These are phyloP conservation scores for Pleurotus giganteus DNA, from an alignment of 768 basidiomycete genomes.

Conservation along the genomic window DNA sequence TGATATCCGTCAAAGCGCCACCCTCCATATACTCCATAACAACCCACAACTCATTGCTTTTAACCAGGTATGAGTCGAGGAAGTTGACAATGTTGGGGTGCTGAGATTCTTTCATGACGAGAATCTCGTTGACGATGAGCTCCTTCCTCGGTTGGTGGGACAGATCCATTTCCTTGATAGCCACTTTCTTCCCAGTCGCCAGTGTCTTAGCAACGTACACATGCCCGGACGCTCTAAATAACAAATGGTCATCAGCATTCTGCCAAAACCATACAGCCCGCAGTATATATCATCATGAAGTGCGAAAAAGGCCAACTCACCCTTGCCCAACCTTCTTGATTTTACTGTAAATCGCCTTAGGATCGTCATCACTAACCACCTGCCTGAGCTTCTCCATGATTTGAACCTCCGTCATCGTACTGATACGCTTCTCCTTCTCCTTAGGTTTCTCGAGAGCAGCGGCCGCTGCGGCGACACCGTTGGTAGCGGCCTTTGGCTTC, in stretches of 20 bases:
- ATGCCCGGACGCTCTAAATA: slow-evolving; percentile 86
- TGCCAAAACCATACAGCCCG: background rate
- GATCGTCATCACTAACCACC: slow-evolving; percentile 86
- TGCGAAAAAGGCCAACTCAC: slow-evolving; percentile 46
- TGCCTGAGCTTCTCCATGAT: slow-evolving; percentile 96
- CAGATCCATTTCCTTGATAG: slow-evolving; percentile 98
- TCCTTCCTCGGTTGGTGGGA: slow-evolving; percentile 95
- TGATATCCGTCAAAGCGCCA: slow-evolving; percentile 94
- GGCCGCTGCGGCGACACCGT: slow-evolving; percentile 56
- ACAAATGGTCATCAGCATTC: slow-evolving; percentile 15
- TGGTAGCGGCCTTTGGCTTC: slow-evolving; percentile 39
- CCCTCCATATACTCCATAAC: slow-evolving; percentile 99
- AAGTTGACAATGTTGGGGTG: slow-evolving; percentile 98
- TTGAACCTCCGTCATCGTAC: slow-evolving; percentile 95
- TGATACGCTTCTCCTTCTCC: slow-evolving; percentile 88
- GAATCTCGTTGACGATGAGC: slow-evolving; percentile 94
- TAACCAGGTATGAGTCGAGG: slow-evolving; percentile 86
- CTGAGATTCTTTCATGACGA: slow-evolving; percentile 98
- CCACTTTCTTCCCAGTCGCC: slow-evolving; percentile 81
- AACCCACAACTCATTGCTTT: slow-evolving; percentile 90
- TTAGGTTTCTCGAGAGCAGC: slow-evolving; percentile 76
- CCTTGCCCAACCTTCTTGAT: slow-evolving; percentile 99
- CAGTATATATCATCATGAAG: background rate
- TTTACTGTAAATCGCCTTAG: slow-evolving; percentile 88
- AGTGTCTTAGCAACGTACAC: slow-evolving; percentile 96